Evolutionary conservation across 345 rosid species (phyloP), one percentile per base, ranked within the genome.

Genomic region (Eucalyptus cloeziana): DNA sequence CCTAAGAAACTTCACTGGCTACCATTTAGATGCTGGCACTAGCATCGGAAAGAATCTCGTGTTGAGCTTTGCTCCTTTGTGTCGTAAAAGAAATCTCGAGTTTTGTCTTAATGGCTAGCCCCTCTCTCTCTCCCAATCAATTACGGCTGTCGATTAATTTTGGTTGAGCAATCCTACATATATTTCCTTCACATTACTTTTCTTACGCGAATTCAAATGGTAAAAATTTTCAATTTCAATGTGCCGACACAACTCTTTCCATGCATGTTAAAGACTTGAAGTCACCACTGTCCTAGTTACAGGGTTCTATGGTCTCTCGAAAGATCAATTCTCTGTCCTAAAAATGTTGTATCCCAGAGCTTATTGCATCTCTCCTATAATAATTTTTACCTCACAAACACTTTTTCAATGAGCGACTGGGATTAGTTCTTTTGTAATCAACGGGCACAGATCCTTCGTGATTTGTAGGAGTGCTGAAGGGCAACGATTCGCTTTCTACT

Each of bases 381-480:
- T 51, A 51, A 0, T 24, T 62, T 13, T 62, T 13, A 24, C 25
- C 71, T 62, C 33, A 13, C 16, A 2, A 12, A 62, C 16, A 27
- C 16, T 30, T 62, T 13, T 13, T 30, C 17, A 62, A 13, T 30
- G 71, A 3, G 1, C 19, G 3, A 7, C 0, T 30, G 71, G 5
- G 37, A 64, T 67, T 67, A 4, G 37, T n/a, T 14, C 5, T 7
- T 13, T n/a, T 15, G 21, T 4, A 15, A n/a, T 67, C 21, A 4
- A 67, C 11, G 5, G 3, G 1, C 10, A n/a, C 0, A 7, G 21
- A 15, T n/a, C 10, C 9, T n/a, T 8, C 3, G 2, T 8, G 27
- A 56, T 56, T 56, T 10, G 37, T 64, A 64, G 19, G 76, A 60
- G 0, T 64, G 31, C 8, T n/a, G 31, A 60, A 0, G 69, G 69